These are phyloP conservation scores for Trypanosoma caninum DNA, from an alignment of 208 protist genomes.

Conservation along the genomic window DNA sequence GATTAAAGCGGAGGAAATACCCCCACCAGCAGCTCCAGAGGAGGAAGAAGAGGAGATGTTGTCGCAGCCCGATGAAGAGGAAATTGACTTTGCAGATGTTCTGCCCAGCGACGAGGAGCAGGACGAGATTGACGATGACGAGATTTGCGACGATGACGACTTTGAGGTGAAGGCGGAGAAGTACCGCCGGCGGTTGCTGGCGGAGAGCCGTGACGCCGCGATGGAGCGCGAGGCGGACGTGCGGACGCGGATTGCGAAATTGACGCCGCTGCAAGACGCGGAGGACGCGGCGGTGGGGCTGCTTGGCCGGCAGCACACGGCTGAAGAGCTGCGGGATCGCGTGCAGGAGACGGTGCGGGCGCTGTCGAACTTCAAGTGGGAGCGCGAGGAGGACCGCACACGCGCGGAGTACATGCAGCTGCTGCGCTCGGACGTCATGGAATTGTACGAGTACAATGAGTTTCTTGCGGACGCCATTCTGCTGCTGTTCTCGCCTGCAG, in stretches of 20 bases:
- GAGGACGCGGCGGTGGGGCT: slow-evolving; percentile 50
- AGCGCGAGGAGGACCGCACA: slow-evolving; percentile 78
- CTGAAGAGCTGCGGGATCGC: slow-evolving; percentile 80
- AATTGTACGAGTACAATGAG: slow-evolving; percentile 96
- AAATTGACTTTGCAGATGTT: slow-evolving; percentile 59
- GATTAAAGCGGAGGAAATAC: not conserved
- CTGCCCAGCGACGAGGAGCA: slow-evolving; percentile 31
- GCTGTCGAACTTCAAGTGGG: slow-evolving; percentile 91
- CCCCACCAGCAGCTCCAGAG: too few relatives aligned
- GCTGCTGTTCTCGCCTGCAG: slow-evolving; percentile 92
- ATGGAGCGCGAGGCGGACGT: slow-evolving; percentile 64
- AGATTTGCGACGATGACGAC: slow-evolving; percentile 69
- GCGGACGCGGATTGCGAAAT: slow-evolving; percentile 40
- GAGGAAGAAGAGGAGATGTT: too few relatives aligned
- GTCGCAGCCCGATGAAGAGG: slow-evolving; percentile 12
- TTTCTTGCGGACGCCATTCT: slow-evolving; percentile 94
- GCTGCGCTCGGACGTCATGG: slow-evolving; percentile 88
- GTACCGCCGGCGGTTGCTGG: slow-evolving; percentile 60
- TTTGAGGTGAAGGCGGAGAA: slow-evolving; percentile 84
- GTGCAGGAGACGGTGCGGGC: slow-evolving; percentile 91
- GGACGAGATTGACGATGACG: slow-evolving; percentile 25
- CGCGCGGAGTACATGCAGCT: slow-evolving; percentile 93
- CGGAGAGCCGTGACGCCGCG: slow-evolving; percentile 55
- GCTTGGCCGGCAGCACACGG: slow-evolving; percentile 58
- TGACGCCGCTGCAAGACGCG: slow-evolving; percentile 43